Conservation (phyloP, 2,329 filamentous ascomycete species). For the Pseudocercospora crystallina region DNA sequence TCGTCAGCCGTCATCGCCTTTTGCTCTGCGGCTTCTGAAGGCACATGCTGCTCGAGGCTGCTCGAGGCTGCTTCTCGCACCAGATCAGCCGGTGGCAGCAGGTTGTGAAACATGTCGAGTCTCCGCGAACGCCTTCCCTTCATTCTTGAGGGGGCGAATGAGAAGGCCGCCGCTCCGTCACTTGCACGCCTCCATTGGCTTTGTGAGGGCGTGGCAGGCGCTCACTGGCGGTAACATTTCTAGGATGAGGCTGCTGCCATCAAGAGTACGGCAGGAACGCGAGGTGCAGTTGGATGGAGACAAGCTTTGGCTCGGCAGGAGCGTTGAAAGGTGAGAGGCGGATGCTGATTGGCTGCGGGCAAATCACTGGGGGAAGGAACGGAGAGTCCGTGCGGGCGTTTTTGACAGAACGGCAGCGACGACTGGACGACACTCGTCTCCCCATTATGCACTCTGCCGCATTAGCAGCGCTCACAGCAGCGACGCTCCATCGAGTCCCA, state of each 20-base stretch:
- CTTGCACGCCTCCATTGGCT: conserved; percentile 4
- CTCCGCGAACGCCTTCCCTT: conserved; percentile 10
- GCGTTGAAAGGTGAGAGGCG: neutral
- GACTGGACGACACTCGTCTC: conserved; percentile 11
- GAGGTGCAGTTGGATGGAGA: conserved; percentile 1
- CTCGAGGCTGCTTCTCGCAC: conserved; percentile 14
- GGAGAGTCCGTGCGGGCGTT: neutral
- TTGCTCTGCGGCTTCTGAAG: neutral
- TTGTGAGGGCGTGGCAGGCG: conserved; percentile 18
- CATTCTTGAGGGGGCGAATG: conserved; percentile 18
- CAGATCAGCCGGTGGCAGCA: conserved; percentile 14
- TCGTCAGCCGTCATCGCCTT: conserved; percentile 5
- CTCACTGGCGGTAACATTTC: conserved; percentile 16
- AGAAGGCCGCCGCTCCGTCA: conserved; percentile 4
- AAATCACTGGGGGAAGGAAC: neutral
- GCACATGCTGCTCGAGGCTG: neutral
- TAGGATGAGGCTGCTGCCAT: conserved; percentile 7
- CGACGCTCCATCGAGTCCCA: conserved; percentile 2
- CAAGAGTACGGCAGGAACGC: conserved; percentile 3
- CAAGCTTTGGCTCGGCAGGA: conserved; percentile 2
- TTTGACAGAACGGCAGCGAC: neutral
- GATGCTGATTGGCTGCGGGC: conserved; percentile 3
- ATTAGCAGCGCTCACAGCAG: conserved; percentile 9
- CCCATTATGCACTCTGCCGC: conserved; percentile 13
- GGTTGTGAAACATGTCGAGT: conserved; percentile 7